Conservation (phyloP, 257 asterid genomes). For the Nemophila menziesii region DNA sequence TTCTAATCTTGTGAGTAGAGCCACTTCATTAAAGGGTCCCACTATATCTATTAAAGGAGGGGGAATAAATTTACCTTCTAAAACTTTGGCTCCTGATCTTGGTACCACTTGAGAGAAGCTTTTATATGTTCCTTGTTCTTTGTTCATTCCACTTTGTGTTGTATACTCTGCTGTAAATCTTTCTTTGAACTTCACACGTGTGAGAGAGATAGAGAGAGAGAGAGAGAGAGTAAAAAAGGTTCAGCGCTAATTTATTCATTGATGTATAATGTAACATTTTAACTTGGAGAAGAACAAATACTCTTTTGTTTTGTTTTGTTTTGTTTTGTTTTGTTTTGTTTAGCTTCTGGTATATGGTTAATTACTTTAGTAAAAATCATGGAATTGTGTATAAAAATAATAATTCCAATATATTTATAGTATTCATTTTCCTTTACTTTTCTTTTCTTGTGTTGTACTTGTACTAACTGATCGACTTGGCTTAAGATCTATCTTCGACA, state of each 20-base stretch:
- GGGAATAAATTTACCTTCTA: constrained; percentile 23
- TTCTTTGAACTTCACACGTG: constrained; percentile 16
- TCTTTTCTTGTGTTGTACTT: too few species aligned
- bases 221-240: constrained; percentile 19
- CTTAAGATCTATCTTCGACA: too few species aligned
- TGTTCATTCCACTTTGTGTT: too few species aligned
- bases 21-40: constrained; percentile 28
- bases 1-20: constrained; percentile 32
- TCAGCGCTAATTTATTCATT: constrained; percentile 28
- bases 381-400: too few species aligned
- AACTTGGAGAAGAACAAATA: constrained; percentile 18
- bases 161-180: constrained; percentile 24
- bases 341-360: too few species aligned
- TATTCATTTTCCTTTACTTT: too few species aligned
- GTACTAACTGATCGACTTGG: too few species aligned
- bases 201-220: constrained; percentile 11
- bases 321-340: too few species aligned
- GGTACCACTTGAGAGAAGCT: constrained; percentile 21
- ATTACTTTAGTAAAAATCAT: too few species aligned
- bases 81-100: constrained; percentile 25
- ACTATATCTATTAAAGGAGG: constrained; percentile 29
- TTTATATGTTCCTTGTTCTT: too few species aligned
- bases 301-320: constrained; percentile 23
- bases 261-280: constrained; percentile 25
- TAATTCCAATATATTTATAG: too few species aligned